Evolutionary conservation across 768 basidiomycete species (phyloP), one percentile per base, ranked within the genome.

Genomic region (Trametes meyenii): DNA sequence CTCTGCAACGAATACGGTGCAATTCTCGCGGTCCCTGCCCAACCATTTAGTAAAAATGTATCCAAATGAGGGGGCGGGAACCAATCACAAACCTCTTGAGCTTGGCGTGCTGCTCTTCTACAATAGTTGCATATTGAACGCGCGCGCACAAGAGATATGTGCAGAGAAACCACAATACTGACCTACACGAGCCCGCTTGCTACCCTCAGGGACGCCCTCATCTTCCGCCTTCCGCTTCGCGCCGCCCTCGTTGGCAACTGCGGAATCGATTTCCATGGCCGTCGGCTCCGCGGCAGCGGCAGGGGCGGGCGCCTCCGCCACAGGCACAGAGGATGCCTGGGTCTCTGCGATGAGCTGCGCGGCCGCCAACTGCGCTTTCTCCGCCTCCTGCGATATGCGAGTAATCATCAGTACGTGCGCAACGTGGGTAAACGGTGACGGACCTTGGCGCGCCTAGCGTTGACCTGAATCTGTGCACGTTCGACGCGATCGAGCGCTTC

Each of bases 21-120:
- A 85, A 67, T 98, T 92, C 77, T 99, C 97, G 48, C 97, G 93
- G 75, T 99, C 97, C 65, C 96, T 96, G 29, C 3, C 19, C 19
- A 51, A 61, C 35, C 6, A 12, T 13, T 46, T 11, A 23, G 19
- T 13, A 10, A 14, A 8, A 2, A 46, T 3, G 8, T 12, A 11
- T 11, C 10, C 12, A 14, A 24, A 46, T 8, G 21, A 17, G 16
- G 21, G 13, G 16, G 64, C 48, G 65, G 60, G 43, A 56, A 33
- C 29, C 29, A 33, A 8, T 57, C 29, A 62, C 70, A 40, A 45
- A 89, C 90, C 90, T 79, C 74, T 90, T 91, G 29, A 89, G 72
- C 8, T 81, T 75, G 1, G 71, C 73, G 12, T 77, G 71, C 55
- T 80, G 81, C 58, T 76, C 67, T 68, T 85, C 83, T 84, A 55